A percentile compares a stretch with the other conserved stretches of the same genome.
phyloP scores from a whole-genome alignment of 768 basidiomycete species.

The Phaeotremella skinneri region DNA sequence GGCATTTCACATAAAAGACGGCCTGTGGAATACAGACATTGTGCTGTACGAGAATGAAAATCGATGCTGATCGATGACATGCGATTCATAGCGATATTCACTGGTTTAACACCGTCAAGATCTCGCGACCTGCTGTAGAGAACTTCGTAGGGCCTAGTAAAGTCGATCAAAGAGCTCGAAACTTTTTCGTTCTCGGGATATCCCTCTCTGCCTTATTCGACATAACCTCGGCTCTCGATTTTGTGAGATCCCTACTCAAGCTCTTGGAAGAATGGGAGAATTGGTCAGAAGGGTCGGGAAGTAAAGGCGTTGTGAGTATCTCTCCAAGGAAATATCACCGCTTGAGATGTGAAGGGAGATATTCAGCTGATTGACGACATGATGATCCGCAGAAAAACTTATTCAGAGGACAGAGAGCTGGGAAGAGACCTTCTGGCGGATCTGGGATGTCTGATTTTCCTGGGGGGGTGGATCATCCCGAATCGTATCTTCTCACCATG shows the following conservation, averaged over 20 bases:
- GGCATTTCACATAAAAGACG: too few relatives aligned
- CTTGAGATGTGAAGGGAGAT: neutral
- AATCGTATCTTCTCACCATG: conserved; percentile 32
- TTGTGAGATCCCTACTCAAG: conserved; percentile 24
- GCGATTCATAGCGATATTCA: conserved; percentile 33
- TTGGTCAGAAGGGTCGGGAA: conserved; percentile 33
- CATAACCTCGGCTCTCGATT: conserved; percentile 27
- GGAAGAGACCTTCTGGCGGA: conserved; percentile 24
- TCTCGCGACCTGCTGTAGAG: conserved; percentile 36
- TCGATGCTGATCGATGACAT: neutral
- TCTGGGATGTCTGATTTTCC: conserved; percentile 29
- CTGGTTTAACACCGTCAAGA: conserved; percentile 48
- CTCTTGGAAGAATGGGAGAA: conserved; percentile 50
- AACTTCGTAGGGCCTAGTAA: conserved; percentile 28
- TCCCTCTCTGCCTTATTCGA: conserved; percentile 41
- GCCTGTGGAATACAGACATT: too few relatives aligned
- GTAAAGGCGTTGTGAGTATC: conserved; percentile 46
- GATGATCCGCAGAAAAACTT: conserved; percentile 36
- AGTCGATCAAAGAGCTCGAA: conserved; percentile 30
- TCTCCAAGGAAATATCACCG: neutral
- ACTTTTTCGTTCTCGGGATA: conserved; percentile 45
- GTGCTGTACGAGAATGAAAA: too few relatives aligned
- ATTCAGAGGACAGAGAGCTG: conserved; percentile 34
- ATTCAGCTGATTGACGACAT: neutral
- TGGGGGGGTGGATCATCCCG: conserved; percentile 26